Evolutionary conservation across 306 rosid species (phyloP).

Genomic region (Quercus wislizeni): DNA sequence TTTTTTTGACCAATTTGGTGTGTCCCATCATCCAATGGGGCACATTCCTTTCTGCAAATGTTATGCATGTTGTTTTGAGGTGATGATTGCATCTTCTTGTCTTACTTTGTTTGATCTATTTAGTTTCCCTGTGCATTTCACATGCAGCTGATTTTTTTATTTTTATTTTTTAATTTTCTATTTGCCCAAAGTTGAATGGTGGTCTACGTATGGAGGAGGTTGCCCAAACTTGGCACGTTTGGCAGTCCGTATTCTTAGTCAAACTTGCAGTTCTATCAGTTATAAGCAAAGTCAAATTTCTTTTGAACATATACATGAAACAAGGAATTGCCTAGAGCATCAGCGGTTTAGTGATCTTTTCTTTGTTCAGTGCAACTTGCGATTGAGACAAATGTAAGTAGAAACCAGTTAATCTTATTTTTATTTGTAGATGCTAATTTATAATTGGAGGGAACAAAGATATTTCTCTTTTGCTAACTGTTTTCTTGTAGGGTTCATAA

Average conservation of each 20-base stretch:
- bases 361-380: constrained; percentile 60
- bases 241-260: constrained; percentile 83
- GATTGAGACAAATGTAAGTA: constrained; percentile 40
- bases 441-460: constrained; percentile 7
- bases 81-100: no score
- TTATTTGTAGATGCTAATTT: constrained; percentile 15
- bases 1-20: no score
- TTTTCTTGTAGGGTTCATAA: constrained; percentile 41
- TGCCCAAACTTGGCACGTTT: constrained; percentile 84
- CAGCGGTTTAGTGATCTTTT: constrained; percentile 77
- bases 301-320: constrained; percentile 47
- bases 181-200: constrained; percentile 74
- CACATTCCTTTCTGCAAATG: no score
- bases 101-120: constrained; percentile 1
- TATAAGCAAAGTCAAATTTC: constrained; percentile 55
- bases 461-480: constrained; percentile 20
- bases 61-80: no score
- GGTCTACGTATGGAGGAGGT: constrained; percentile 92
- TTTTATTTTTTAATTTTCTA: constrained; percentile 16
- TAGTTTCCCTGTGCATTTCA: constrained; percentile 2
- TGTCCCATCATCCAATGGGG: no score
- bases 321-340: constrained; percentile 71
- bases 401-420: neutral
- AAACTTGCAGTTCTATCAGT: constrained; percentile 59
- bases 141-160: neutral